Base-by-base conservation (phyloP, 441 rosid species). In the Rhodomyrtus psidioides region DNA sequence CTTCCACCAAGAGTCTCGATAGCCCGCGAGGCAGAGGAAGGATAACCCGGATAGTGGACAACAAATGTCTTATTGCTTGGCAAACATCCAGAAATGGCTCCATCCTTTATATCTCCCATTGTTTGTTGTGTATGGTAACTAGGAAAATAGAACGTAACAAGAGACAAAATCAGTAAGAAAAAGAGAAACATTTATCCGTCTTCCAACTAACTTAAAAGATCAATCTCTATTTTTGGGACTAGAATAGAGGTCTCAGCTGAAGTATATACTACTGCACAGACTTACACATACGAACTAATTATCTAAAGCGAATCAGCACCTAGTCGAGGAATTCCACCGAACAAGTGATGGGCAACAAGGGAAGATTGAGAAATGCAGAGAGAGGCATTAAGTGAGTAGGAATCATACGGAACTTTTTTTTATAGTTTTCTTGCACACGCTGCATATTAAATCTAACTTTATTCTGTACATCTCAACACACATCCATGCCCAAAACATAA, bases 31-130 rank as follows among this genome's bases (percentile, higher is more conserved):
- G 89, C 89, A 34, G 96, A 91, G 23, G 96, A 94, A 39, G 98
- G 96, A 84, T 95, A 95, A 1, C 97, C 99, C 27, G 99, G 98
- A 84, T 91, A 94, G 84, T 94, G 93, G 51, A 96, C 93, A 6
- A 94, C 92, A 82, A 95, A 96, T 53, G 89, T 86, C 84, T 92
- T 95, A 49, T 57, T 84, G 85, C 87, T 88, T 5, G 98, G 96
- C 27, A 96, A 87, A 58, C 86, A 89, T 83, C 99, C 99, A 9
- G 93, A 90, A 21, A 92, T 90, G 28, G 87, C 86, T 65, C 98
- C 97, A 5, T 92, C 93, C 88, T 94, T 91, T 39, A 96, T 92
- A 84, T 91, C 89, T 89, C 92, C 95, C 98, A 95, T 94, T 46
- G 70, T 49, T 88, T 58, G 49, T 59, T 16, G 70, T 74, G 49